Base-by-base conservation (phyloP, 2,329 filamentous ascomycete species). In the Pseudopyricularia javanii region DNA sequence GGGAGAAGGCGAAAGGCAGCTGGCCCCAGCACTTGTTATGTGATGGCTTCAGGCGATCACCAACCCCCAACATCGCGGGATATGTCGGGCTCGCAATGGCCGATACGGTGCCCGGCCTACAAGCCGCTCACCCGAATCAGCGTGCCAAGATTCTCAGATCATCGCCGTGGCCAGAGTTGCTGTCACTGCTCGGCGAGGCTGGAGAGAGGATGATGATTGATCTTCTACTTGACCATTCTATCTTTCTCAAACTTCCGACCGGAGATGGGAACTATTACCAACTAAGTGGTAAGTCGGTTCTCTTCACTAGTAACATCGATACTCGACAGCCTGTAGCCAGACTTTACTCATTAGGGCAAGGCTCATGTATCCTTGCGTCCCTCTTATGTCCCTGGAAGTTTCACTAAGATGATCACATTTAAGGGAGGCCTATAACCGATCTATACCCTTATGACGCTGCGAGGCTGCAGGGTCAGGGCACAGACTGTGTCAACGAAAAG, bases 151-250 rank as follows among this genome's bases (percentile, higher is more conserved):
- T 74, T 6, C 70, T 98, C 51, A 94, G 86, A 65, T 67, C 74
- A 24, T 65, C 72, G 7, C 79, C 85, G 37, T 98, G 93, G 93
- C 80, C 83, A 12, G 78, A 85, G 54, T 63, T 96, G 11, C 76
- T 94, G 17, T 73, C 76, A 26, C 69, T 95, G 4, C 69, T 97
- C 11, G 93, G 91, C 0, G 76, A 76, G 55, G 80, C 81, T 49
- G 88, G 88, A 3, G 86, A 94, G 56, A 74, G 74, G 24, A 82
- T 91, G 55, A 88, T 96, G 79, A 75, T 88, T 51, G 77, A 86
- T 59, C 70, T 95, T 54, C 73, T 97, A 5, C 66, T 91, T 2
- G 81, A 93, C 56, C 88, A 84, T 64, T 85, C 86, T 7, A 70
- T 97, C 6, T 98, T 93, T 62, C 61, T 79, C 12, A 69, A 77